Evolutionary conservation across 2,329 filamentous ascomycete species (phyloP).

Genomic region (Cordyceps cateniannulata): DNA sequence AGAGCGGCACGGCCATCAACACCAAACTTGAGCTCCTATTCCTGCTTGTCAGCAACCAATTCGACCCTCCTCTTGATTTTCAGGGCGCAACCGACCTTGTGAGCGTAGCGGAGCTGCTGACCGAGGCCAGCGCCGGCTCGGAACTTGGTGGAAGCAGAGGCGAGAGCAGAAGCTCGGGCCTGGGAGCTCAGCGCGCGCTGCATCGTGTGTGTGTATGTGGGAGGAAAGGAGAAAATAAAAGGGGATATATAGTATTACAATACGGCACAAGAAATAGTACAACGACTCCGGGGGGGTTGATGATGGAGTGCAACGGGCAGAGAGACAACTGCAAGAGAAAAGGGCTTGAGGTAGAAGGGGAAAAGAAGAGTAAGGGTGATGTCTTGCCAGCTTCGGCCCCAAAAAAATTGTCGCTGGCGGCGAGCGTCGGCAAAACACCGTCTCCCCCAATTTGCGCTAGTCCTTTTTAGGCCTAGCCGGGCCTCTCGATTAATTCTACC

Average conservation of each 20-base stretch:
- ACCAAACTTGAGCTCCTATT: slow-evolving; percentile 93
- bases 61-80: neutral
- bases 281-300: slow-evolving; percentile 6
- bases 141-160: slow-evolving; percentile 59
- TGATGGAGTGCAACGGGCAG: slow-evolving; percentile 11
- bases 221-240: slow-evolving; percentile 23
- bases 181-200: slow-evolving; percentile 87
- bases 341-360: slow-evolving; percentile 15
- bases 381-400: slow-evolving; percentile 18
- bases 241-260: slow-evolving; percentile 23
- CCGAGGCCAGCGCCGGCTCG: slow-evolving; percentile 59
- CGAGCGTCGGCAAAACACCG: slow-evolving; percentile 34
- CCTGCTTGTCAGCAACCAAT: slow-evolving; percentile 13
- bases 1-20: slow-evolving; percentile 88
- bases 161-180: slow-evolving; percentile 73
- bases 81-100: slow-evolving; percentile 65
- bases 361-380: slow-evolving; percentile 15
- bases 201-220: slow-evolving; percentile 56
- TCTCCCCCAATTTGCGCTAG: slow-evolving; percentile 14
- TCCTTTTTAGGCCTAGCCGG: neutral
- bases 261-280: slow-evolving; percentile 16
- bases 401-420: slow-evolving; percentile 34
- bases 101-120: slow-evolving; percentile 91
- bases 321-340: slow-evolving; percentile 14
- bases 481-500: slow-evolving; percentile 8